Conservation (phyloP, 2,329 filamentous ascomycete species). For the Paecilomyces variotii region DNA sequence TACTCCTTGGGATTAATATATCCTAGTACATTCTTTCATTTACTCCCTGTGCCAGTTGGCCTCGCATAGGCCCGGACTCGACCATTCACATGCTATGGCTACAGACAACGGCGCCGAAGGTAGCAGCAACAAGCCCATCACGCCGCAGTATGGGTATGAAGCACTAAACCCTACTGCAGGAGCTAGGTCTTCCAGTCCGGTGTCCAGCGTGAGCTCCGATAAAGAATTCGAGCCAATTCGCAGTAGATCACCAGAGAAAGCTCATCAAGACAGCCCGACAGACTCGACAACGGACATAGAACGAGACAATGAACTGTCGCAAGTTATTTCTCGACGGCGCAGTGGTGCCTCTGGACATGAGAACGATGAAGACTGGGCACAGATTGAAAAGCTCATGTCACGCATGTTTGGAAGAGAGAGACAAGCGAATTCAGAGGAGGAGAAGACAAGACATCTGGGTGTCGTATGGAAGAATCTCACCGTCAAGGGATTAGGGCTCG, state of each 20-base stretch:
- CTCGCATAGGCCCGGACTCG: not conserved
- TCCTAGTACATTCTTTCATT: not conserved
- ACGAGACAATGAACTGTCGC: constrained; percentile 10
- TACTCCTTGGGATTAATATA: not conserved
- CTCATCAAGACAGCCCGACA: not conserved
- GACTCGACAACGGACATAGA: not conserved
- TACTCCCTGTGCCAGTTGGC: not conserved
- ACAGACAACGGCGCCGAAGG: not conserved
- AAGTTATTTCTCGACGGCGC: constrained; percentile 18
- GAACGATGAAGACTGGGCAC: constrained; percentile 19
- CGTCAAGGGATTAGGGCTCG: constrained; percentile 61
- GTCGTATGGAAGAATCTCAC: constrained; percentile 64
- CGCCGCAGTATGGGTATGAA: not conserved
- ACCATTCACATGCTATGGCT: not conserved
- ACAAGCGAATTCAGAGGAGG: constrained; percentile 59
- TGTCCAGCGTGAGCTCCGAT: not conserved
- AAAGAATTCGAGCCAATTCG: constrained; percentile 7
- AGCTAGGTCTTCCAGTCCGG: not conserved
- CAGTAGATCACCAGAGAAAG: constrained; percentile 2
- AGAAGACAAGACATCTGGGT: constrained; percentile 61
- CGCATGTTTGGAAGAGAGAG: constrained; percentile 62
- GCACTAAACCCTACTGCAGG: not conserved
- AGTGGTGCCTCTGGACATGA: constrained; percentile 15
- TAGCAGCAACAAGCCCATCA: not conserved
- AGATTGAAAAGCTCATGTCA: constrained; percentile 49